Base-by-base conservation (phyloP, 495 filamentous ascomycete species). In the Xylaria castorea region DNA sequence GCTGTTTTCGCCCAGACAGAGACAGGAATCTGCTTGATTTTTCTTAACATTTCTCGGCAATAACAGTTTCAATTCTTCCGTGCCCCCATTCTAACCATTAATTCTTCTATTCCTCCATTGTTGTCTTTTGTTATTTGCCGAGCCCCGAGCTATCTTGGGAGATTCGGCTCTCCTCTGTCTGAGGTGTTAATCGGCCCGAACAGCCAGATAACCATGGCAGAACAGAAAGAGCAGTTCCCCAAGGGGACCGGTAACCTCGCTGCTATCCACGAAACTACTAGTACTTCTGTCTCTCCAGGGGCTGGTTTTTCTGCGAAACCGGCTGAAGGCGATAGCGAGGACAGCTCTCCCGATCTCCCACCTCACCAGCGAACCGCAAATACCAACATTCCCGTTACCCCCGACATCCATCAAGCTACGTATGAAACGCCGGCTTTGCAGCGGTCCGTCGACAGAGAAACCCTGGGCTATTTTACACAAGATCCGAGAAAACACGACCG, bases 361-460 rank as follows among this genome's bases (percentile, higher is more conserved):
- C 77, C 78, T 71, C 83, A 78, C 76, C 77, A 74, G 69, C 82
- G 65, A 53, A 58, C 74, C 0, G 77, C 80, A 0, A 68, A 82
- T 65, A 82, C 66, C 44, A 74, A 76, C 27, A 80, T 85, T 27
- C 83, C 87, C 12, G 87, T 89, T 57, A 89, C 87, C 5, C 87
- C 87, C 6, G 86, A 80, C 27, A 87, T 87, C 65, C 64, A 75
- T 12, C 73, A 71, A 58, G 77, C 79, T 3, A 82, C 81, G 4
- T 86, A 87, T 75, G 51, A 78, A 4, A 74, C 77, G 18, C 68
- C 62, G 51, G 64, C 70, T 32, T 69, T 67, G 34, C 72, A 68
- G 22, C 76, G 70, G 18, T 75, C 78, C 46, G 55, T 44, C 22
- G 75, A 68, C 18, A 25, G 68, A n/a, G 73, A 69, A 44, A 78